phyloP scores from a whole-genome alignment of 176 grass and related monocot species.

The Coix lacrymajobi region DNA sequence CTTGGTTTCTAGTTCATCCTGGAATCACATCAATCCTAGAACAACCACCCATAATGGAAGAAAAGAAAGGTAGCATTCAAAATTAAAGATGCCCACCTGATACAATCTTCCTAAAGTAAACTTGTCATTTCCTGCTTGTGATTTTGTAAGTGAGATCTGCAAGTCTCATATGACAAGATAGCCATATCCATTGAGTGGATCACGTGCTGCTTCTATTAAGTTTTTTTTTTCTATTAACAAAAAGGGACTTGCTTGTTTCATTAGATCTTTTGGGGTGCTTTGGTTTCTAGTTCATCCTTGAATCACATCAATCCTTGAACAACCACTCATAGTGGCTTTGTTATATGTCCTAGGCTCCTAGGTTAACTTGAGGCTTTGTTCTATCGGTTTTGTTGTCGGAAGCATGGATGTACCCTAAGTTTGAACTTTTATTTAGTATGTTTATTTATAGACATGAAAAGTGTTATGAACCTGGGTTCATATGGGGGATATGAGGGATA shows the following conservation, averaged over 20 bases:
- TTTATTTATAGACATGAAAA: background rate
- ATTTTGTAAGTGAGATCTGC: conserved; percentile 33
- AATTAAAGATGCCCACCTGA: conserved; percentile 39
- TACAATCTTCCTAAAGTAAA: conserved; percentile 63
- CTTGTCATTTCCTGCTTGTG: conserved; percentile 55
- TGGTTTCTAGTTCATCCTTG: background rate
- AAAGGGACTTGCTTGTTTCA: background rate
- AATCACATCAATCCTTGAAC: background rate
- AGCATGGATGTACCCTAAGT: background rate
- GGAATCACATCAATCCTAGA: background rate
- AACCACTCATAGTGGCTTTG: background rate
- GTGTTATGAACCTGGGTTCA: too few species aligned
- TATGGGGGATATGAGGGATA: too few species aligned
- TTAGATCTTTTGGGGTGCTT: background rate
- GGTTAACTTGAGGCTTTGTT: background rate
- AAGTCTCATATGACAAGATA: conserved; percentile 52
- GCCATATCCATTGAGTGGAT: background rate
- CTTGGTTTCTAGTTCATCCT: background rate
- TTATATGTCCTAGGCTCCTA: background rate
- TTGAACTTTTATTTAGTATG: background rate
- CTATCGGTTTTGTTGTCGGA: background rate
- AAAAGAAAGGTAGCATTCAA: conserved; percentile 56
- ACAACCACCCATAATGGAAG: too few species aligned
- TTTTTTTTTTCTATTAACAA: background rate
- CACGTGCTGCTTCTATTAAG: background rate